These are phyloP conservation scores for Ambrosia hybrid DNA, from an alignment of 140 eudicot species.

Conservation along the genomic window DNA sequence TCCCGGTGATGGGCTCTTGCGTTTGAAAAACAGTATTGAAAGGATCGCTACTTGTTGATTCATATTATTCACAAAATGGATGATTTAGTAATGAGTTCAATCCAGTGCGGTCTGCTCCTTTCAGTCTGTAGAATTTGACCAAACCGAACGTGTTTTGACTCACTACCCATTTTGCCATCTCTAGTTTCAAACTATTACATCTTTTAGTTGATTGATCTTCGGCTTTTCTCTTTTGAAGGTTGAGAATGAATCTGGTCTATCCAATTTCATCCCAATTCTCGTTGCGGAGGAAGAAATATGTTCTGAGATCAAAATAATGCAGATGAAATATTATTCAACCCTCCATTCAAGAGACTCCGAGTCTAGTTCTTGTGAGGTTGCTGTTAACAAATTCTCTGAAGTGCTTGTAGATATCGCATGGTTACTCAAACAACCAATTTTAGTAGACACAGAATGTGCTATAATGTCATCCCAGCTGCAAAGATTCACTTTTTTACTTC, in stretches of 20 bases:
- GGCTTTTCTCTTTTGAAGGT: slow-evolving; percentile 42
- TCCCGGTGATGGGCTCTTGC: too few relatives aligned
- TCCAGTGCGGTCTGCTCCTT: too few relatives aligned
- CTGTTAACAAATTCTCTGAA: slow-evolving; percentile 43
- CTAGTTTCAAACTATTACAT: too few relatives aligned
- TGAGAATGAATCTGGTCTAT: slow-evolving; percentile 83
- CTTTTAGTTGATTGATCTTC: too few relatives aligned
- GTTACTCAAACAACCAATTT: slow-evolving; percentile 67
- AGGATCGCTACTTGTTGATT: neutral
- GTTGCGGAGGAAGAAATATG: slow-evolving; percentile 68
- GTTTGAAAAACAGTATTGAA: neutral
- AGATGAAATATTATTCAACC: slow-evolving; percentile 46
- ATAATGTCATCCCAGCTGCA: slow-evolving; percentile 53
- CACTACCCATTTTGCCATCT: slow-evolving; percentile 9
- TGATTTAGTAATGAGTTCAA: neutral
- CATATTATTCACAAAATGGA: neutral
- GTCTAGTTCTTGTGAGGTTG: slow-evolving; percentile 40
- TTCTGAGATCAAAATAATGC: slow-evolving; percentile 63
- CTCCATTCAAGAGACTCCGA: slow-evolving; percentile 30
- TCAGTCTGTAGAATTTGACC: too few relatives aligned
- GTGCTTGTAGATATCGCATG: slow-evolving; percentile 70
- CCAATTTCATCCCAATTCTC: slow-evolving; percentile 87
- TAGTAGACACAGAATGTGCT: slow-evolving; percentile 33
- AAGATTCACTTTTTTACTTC: slow-evolving; percentile 51
- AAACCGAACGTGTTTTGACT: too few relatives aligned